Evolutionary conservation across 257 asterid species (phyloP).

Genomic region (Solanum chmielewskii): DNA sequence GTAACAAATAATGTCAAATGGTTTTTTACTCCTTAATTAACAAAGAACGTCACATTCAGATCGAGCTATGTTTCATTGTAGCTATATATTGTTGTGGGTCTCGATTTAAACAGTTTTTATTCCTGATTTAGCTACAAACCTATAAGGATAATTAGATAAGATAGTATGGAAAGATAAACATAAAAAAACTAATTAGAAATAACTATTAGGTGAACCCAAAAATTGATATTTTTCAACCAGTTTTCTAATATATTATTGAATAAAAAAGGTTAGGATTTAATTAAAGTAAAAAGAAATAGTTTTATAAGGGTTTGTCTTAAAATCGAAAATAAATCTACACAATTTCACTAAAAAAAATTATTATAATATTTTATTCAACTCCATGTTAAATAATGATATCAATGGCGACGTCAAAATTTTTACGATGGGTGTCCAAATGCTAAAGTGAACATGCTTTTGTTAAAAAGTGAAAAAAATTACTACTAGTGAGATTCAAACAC

Average conservation of each 20-base stretch:
- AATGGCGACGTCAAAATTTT: too few species aligned
- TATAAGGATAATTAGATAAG: neutral
- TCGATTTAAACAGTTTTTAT: neutral
- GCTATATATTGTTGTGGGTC: neutral
- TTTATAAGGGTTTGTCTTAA: too few species aligned
- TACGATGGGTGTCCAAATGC: fast-evolving
- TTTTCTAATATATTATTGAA: too few species aligned
- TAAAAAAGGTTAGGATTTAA: too few species aligned
- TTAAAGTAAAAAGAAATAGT: neutral
- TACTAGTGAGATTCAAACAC: too few species aligned
- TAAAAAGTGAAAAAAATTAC: too few species aligned
- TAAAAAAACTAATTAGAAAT: neutral
- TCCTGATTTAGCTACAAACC: neutral
- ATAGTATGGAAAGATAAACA: neutral
- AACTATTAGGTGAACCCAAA: neutral
- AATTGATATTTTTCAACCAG: neutral
- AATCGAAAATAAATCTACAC: too few species aligned
- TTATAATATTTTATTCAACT: neutral
- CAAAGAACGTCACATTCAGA: neutral
- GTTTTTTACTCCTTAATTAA: neutral
- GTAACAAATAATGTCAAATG: neutral
- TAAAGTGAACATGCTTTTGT: too few species aligned
- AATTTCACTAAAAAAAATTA: too few species aligned
- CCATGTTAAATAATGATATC: neutral
- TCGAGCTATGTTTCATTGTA: neutral